Percentiles rank a stretch among this genome's conserved stretches.
Evolutionary conservation across 306 rosid species (phyloP).

Genomic region (Begonia peltatifolia): DNA sequence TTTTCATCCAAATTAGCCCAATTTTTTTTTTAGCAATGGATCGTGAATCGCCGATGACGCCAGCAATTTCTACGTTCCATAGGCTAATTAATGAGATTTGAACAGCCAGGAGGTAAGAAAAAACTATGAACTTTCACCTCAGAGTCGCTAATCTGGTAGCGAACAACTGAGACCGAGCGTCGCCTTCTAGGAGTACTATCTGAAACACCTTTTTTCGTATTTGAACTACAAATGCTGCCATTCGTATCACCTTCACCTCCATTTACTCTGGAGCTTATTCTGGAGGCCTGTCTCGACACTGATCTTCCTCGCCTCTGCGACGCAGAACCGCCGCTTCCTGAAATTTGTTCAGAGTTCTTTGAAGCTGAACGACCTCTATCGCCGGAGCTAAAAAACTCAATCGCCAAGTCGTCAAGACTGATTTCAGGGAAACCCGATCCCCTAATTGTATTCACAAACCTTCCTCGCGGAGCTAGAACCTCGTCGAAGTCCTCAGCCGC

Average conservation of each 20-base stretch:
- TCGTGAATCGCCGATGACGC: too few relatives aligned
- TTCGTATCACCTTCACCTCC: constrained; percentile 24
- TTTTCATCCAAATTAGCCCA: too few relatives aligned
- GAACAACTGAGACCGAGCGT: constrained; percentile 75
- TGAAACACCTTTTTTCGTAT: constrained; percentile 28
- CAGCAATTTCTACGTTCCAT: too few relatives aligned
- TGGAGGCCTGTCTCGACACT: constrained; percentile 43
- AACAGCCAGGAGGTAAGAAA: neutral
- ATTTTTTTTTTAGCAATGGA: too few relatives aligned
- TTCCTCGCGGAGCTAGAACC: constrained; percentile 30
- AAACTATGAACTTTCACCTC: constrained; percentile 39
- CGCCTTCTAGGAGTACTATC: constrained; percentile 58
- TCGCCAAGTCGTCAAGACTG: constrained; percentile 84
- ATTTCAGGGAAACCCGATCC: constrained; percentile 91
- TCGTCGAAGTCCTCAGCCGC: constrained; percentile 16
- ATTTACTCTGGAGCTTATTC: constrained; percentile 11
- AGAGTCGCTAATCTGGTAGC: constrained; percentile 79
- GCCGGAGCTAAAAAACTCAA: constrained; percentile 70
- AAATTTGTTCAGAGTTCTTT: constrained; percentile 22
- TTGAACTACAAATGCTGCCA: constrained; percentile 19
- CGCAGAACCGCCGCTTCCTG: constrained; percentile 14
- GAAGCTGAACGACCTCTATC: constrained; percentile 40
- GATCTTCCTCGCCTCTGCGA: constrained; percentile 87
- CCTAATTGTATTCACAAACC: constrained; percentile 69
- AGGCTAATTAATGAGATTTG: constrained; percentile 1